phyloP scores from a whole-genome alignment of 345 rosid species.

The Stellera chamaejasme region DNA sequence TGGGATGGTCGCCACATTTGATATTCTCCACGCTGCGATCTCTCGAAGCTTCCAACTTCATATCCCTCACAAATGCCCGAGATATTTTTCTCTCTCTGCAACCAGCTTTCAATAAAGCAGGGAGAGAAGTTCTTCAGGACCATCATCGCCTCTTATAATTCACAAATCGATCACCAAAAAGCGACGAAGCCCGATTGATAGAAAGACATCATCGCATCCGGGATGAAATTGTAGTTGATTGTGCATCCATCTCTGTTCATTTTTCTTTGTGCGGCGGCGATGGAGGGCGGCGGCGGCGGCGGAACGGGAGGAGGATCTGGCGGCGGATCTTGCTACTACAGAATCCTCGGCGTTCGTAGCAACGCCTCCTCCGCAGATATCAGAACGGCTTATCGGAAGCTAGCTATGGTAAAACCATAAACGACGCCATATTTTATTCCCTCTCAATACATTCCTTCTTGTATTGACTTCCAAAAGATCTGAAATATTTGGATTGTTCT shows the following conservation, averaged over 20 bases:
- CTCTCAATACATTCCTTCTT: not conserved
- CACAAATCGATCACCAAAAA: too few relatives aligned
- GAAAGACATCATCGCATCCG: too few relatives aligned
- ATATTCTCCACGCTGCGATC: conserved; percentile 4
- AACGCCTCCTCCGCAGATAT: conserved; percentile 81
- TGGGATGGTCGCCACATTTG: not conserved
- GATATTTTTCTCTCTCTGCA: conserved; percentile 30
- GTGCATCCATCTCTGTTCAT: too few relatives aligned
- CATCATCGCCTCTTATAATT: too few relatives aligned
- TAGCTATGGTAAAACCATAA: conserved; percentile 60
- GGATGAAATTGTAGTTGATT: too few relatives aligned
- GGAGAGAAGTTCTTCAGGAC: not conserved
- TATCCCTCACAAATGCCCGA: not conserved
- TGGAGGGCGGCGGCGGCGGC: conserved; percentile 32
- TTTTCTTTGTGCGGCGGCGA: conserved; percentile 12
- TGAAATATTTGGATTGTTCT: not conserved
- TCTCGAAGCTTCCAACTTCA: conserved; percentile 41
- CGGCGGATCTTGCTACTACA: conserved; percentile 63
- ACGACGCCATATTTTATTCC: not conserved
- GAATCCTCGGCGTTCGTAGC: conserved; percentile 68
- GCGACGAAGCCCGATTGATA: too few relatives aligned
- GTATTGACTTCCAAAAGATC: not conserved
- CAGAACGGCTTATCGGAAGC: conserved; percentile 76
- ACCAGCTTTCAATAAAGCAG: not conserved
- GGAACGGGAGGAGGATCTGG: conserved; percentile 45